phyloP scores from a whole-genome alignment of 2,329 filamentous ascomycete genomes.

The Hawksworthiomyces lignivorus region DNA sequence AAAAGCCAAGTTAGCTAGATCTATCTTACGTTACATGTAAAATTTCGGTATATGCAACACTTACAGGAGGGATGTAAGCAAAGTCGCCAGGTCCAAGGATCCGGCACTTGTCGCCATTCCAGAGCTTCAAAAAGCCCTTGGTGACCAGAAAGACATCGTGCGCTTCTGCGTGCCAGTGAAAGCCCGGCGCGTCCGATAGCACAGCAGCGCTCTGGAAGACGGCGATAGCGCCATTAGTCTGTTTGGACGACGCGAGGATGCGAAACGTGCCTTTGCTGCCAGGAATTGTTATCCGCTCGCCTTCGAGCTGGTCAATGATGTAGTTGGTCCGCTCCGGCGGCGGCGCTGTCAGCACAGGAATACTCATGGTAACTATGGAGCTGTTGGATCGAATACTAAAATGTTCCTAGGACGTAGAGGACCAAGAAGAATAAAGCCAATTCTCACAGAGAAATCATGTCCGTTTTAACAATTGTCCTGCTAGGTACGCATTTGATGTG shows the following conservation, averaged over 20 bases:
- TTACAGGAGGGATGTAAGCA: slow-evolving; percentile 2
- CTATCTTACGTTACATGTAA: too few relatives aligned
- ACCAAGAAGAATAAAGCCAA: background rate
- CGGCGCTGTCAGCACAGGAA: background rate
- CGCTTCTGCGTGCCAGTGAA: too few relatives aligned
- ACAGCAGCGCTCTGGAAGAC: too few relatives aligned
- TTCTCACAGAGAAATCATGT: too few relatives aligned
- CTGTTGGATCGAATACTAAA: background rate
- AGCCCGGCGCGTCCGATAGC: too few relatives aligned
- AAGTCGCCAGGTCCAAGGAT: slow-evolving; percentile 3
- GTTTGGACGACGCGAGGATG: slow-evolving; percentile 1
- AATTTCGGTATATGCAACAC: too few relatives aligned
- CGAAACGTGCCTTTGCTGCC: slow-evolving; percentile 2
- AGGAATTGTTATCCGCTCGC: slow-evolving; percentile 1
- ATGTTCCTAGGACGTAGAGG: background rate
- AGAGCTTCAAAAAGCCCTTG: slow-evolving; percentile 2
- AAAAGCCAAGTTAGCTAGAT: too few relatives aligned
- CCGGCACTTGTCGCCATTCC: slow-evolving; percentile 5
- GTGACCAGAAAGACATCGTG: slow-evolving; percentile 4
- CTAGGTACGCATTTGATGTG: too few relatives aligned
- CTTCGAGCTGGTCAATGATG: slow-evolving; percentile 1
- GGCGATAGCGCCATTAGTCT: slow-evolving; percentile 1
- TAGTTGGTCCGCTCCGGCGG: slow-evolving; percentile 1
- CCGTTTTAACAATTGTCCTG: too few relatives aligned
- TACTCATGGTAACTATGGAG: background rate